Conservation (phyloP, 2,329 filamentous ascomycete species). For the Colletotrichum shisoi region DNA sequence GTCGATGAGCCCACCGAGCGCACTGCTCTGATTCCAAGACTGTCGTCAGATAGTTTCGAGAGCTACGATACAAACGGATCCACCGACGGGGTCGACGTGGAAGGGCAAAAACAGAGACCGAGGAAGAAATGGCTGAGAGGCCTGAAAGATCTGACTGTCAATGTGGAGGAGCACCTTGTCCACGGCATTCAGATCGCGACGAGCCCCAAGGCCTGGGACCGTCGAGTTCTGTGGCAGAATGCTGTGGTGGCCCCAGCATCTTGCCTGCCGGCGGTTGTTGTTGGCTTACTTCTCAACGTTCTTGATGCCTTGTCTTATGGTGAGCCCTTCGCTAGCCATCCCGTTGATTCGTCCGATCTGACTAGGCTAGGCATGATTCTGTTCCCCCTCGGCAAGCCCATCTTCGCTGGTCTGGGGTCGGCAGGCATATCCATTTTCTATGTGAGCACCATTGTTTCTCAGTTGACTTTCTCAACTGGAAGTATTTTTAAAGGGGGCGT, state of each 20-base stretch:
- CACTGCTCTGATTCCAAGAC: conserved; percentile 57
- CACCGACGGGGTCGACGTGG: conserved; percentile 54
- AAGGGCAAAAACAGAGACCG: conserved; percentile 57
- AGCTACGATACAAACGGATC: conserved; percentile 42
- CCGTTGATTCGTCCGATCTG: conserved; percentile 37
- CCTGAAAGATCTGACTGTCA: conserved; percentile 46
- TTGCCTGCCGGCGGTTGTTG: conserved; percentile 83
- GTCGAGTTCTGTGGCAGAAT: conserved; percentile 68
- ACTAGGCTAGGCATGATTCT: conserved; percentile 77
- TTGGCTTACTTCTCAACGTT: conserved; percentile 89
- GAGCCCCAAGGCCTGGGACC: conserved; percentile 66
- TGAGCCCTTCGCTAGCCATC: conserved; percentile 47
- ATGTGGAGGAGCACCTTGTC: conserved; percentile 46
- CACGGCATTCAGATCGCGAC: conserved; percentile 43
- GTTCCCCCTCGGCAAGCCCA: conserved; percentile 85
- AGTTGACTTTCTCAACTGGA: conserved; percentile 85
- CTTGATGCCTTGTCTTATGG: conserved; percentile 95
- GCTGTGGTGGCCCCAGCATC: conserved; percentile 72
- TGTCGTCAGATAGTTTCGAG: conserved; percentile 42
- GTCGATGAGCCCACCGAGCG: conserved; percentile 50
- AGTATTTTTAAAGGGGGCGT: conserved; percentile 91
- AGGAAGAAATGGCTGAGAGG: conserved; percentile 49
- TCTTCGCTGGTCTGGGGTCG: conserved; percentile 85
- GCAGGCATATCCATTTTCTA: conserved; percentile 99
- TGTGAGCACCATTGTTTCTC: conserved; percentile 93